Percentiles rank a stretch among this genome's conserved stretches.
Conservation (phyloP, 2,329 filamentous ascomycete genomes). For the Colletotrichum sp. region DNA sequence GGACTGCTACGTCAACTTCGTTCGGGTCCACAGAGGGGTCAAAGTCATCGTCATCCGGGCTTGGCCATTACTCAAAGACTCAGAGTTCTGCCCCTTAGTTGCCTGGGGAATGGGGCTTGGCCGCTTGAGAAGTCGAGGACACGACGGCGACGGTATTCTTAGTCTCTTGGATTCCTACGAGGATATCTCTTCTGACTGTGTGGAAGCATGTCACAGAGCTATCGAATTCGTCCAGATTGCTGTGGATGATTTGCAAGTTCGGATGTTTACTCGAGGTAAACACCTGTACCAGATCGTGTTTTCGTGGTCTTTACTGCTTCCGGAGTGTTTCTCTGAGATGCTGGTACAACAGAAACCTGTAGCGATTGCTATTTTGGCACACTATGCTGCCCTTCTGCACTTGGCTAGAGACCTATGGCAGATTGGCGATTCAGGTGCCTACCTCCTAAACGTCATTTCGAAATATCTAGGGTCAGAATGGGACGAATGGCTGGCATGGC, state of each 20-base stretch:
- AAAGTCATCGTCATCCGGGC: slow-evolving; percentile 16
- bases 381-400: slow-evolving; percentile 32
- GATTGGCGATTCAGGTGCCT: slow-evolving; percentile 25
- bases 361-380: slow-evolving; percentile 29
- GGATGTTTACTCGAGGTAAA: not conserved
- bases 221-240: not conserved
- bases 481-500: not conserved
- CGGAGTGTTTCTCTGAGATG: slow-evolving; percentile 25
- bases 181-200: not conserved
- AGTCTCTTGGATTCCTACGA: slow-evolving; percentile 3
- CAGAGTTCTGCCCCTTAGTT: not conserved
- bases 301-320: slow-evolving; percentile 27
- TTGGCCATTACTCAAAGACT: not conserved
- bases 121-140: not conserved
- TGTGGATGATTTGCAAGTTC: not conserved
- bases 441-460: not conserved
- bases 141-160: not conserved
- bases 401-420: slow-evolving; percentile 29
- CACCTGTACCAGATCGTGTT: slow-evolving; percentile 28
- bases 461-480: not conserved
- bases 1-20: slow-evolving; percentile 30
- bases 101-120: not conserved
- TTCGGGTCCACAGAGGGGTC: slow-evolving; percentile 27
- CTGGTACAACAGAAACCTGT: slow-evolving; percentile 24
- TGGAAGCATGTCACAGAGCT: not conserved